Base-by-base conservation (phyloP, 805 yeast genomes). In the Zygosaccharomyces siamensis region DNA sequence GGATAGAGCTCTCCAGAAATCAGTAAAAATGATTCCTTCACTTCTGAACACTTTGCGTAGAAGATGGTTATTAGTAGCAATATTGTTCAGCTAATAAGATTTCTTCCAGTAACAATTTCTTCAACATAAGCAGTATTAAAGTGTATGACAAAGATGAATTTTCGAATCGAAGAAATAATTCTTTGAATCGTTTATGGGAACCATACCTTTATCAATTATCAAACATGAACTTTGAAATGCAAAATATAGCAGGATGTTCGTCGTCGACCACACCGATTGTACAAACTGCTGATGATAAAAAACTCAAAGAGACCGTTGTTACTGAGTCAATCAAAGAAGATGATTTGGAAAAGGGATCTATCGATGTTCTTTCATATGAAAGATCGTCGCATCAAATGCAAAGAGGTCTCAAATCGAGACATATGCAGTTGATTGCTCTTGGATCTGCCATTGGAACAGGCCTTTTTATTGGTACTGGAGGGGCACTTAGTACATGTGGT, bases 401-500 rank as follows among this genome's bases (percentile, higher is more conserved):
- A 33, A 40, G 48, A 36, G 48, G 57, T 7, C 52, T 53, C 5
- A 49, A 52, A 33, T 41, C 56, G 18, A 52, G 56, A 45, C 56
- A 47, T 20, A 36, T 53, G 31, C 54, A 51, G 30, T 23, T 36
- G 23, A 42, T 31, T 16, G 36, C 23, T 10, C 24, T 28, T 12
- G 20, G 38, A 4, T 31, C 26, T 18, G 27, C 24, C n/a, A 84
- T 86, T 57, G 95, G 93, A 55, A 81, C 89, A 16, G 93, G 92
- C 59, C 71, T 86, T 47, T 80, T 86, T 53, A 81, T 86, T 39
- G 86, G 86, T 60, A 75, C 86, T 3, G 88, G 88, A 49, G 68
- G 73, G 16, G 77, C 85, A 2, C 67, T 84, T 47, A 56, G 73
- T 23, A 69, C 74, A 26, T 84, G 86, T 61, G 89, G 90, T 26